phyloP scores from a whole-genome alignment of 148 eudicot species.

The Spergularia bocconei region DNA sequence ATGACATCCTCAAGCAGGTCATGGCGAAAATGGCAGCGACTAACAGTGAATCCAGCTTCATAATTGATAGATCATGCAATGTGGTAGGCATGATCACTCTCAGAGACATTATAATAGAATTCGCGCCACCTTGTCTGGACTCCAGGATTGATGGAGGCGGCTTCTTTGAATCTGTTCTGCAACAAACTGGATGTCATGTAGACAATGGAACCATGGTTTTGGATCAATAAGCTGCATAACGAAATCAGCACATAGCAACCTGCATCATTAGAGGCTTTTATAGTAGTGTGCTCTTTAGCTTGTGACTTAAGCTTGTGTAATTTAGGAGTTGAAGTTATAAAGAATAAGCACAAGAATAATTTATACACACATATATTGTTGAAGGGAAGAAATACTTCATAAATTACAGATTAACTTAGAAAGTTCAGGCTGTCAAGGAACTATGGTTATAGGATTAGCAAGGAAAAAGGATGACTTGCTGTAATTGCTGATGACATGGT shows the following conservation, averaged over 20 bases:
- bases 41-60: slow-evolving; percentile 36
- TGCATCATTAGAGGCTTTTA: too few relatives aligned
- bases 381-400: neutral
- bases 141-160: slow-evolving; percentile 40
- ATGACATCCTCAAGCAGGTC: slow-evolving; percentile 34
- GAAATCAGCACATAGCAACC: too few relatives aligned
- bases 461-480: neutral
- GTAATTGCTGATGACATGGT: neutral
- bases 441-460: neutral
- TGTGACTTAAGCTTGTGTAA: too few relatives aligned
- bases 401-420: slow-evolving; percentile 8
- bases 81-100: slow-evolving; percentile 30
- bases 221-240: too few relatives aligned
- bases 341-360: neutral
- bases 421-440: neutral
- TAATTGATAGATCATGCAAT: slow-evolving; percentile 28
- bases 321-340: too few relatives aligned
- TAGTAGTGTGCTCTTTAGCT: too few relatives aligned
- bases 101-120: slow-evolving; percentile 38
- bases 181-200: slow-evolving; percentile 42
- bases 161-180: slow-evolving; percentile 41
- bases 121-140: slow-evolving; percentile 51
- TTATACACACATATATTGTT: neutral
- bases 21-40: slow-evolving; percentile 36
- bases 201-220: slow-evolving; percentile 31